These are phyloP conservation scores for Clonostachys sp. DNA, from an alignment of 2,329 filamentous ascomycete species.

Conservation along the genomic window DNA sequence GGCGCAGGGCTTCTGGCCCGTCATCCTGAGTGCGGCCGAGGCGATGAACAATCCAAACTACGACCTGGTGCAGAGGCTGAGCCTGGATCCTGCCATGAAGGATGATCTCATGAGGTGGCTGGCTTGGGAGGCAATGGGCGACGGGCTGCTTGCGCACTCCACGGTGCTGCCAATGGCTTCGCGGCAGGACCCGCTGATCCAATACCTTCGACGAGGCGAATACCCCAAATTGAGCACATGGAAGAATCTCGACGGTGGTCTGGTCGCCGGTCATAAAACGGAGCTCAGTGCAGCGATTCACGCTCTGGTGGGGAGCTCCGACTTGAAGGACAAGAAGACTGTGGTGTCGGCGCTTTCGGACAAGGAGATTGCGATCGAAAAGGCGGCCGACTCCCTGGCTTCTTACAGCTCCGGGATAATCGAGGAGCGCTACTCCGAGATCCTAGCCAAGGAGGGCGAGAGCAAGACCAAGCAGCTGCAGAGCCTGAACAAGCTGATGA, in stretches of 20 bases:
- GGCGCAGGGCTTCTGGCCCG: constrained; percentile 84
- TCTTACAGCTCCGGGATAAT: constrained; percentile 67
- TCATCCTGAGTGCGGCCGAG: constrained; percentile 75
- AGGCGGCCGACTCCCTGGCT: constrained; percentile 63
- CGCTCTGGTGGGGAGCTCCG: constrained; percentile 49
- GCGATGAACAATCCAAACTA: constrained; percentile 81
- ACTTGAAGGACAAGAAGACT: constrained; percentile 51
- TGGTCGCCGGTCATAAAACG: constrained; percentile 67
- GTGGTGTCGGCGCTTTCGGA: constrained; percentile 58
- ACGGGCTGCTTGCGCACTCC: constrained; percentile 74
- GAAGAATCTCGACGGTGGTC: constrained; percentile 62
- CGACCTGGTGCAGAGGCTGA: constrained; percentile 58
- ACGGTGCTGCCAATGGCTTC: constrained; percentile 80
- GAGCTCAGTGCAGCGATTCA: constrained; percentile 61
- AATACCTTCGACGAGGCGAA: constrained; percentile 69
- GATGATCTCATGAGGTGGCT: constrained; percentile 78
- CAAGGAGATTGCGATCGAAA: constrained; percentile 61
- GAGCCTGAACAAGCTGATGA: constrained; percentile 71
- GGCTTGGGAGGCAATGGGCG: constrained; percentile 88
- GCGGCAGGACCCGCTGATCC: constrained; percentile 67
- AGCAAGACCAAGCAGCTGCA: constrained; percentile 56
- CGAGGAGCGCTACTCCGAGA: constrained; percentile 54
- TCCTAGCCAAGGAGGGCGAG: constrained; percentile 36
- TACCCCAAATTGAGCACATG: constrained; percentile 72
- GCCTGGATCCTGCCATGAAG: constrained; percentile 59